Base-by-base conservation (phyloP, 345 rosid genomes). In the Reutealis trisperma region DNA sequence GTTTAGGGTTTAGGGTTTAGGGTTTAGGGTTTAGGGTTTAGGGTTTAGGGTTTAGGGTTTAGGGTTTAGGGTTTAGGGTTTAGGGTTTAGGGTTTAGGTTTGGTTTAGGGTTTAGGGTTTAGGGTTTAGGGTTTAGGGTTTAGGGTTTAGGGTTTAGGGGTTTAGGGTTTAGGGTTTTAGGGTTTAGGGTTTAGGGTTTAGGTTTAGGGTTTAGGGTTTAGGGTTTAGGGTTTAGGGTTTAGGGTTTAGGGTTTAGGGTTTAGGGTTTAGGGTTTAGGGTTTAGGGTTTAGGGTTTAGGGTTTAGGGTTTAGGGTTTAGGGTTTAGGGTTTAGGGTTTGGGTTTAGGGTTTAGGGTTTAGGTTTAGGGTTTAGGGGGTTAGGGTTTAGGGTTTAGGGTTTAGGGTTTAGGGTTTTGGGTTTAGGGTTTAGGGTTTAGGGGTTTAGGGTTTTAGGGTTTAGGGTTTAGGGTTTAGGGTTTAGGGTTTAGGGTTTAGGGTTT, bases 401-500 rank as follows among this genome's bases (percentile, higher is more conserved):
- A 58, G 66, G 75, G 75, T 57, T 72, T 25, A 69, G 72, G 72
- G 72, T 69, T 69, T 49, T 24, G 72, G 72, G 72, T 69, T 69
- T 45, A 57, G 75, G 75, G 47, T 72, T 58, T 30, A 41, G 75
- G 75, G 64, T 72, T 58, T 7, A 37, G 64, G 75, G n/a, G n/a
- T n/a, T n/a, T n/a, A n/a, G n/a, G n/a, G n/a, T n/a, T n/a, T n/a
- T n/a, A n/a, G n/a, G n/a, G 65, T 72, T 72, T 58, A 41, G 75
- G 67, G 55, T 59, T 72, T 34, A 22, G 55, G 75, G 75, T 58
- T 72, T 57, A 34, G 65, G 54, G 75, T 41, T 41, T 57, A 21
- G 54, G 75, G 75, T 59, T 72, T 21, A 22, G 67, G 82, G 82
- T n/a, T n/a, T n/a, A n/a, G n/a, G n/a, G 78, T 79, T 79, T 27